A percentile compares a stretch with the other conserved stretches of the same genome.
These are phyloP conservation scores for Smittium mucronatum DNA, from an alignment of 371 early-diverging fungal genomes.

Conservation along the genomic window DNA sequence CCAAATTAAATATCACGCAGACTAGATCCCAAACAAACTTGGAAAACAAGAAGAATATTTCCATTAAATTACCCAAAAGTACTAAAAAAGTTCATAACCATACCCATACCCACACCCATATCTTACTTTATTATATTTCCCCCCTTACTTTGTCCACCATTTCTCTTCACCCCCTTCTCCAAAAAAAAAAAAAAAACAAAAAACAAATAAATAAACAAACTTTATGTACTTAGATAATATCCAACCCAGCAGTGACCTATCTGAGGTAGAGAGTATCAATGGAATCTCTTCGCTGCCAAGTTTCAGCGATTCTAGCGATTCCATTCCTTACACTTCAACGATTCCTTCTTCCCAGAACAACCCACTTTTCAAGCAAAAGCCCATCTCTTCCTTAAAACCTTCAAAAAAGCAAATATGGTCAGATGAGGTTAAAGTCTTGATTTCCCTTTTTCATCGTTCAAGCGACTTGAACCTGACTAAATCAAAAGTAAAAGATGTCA, in stretches of 20 bases:
- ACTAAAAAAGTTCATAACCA: neutral
- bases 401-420: neutral
- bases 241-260: neutral
- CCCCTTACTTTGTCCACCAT: neutral
- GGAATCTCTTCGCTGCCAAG: neutral
- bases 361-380: neutral
- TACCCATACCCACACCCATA: too few relatives aligned
- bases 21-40: constrained; percentile 5
- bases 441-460: constrained; percentile 76
- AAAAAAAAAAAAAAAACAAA: neutral
- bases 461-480: constrained; percentile 57
- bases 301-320: constrained; percentile 1
- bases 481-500: constrained; percentile 48
- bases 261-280: neutral
- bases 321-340: too few relatives aligned
- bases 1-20: neutral
- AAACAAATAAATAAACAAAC: neutral
- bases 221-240: neutral
- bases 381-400: neutral
- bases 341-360: too few relatives aligned
- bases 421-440: constrained; percentile 36
- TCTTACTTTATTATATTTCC: neutral
- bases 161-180: neutral
- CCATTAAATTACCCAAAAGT: constrained; percentile 17
- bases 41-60: constrained; percentile 8